Evolutionary conservation across 352 stramenopile species (phyloP).

Genomic region (Plasmopara halstedii): DNA sequence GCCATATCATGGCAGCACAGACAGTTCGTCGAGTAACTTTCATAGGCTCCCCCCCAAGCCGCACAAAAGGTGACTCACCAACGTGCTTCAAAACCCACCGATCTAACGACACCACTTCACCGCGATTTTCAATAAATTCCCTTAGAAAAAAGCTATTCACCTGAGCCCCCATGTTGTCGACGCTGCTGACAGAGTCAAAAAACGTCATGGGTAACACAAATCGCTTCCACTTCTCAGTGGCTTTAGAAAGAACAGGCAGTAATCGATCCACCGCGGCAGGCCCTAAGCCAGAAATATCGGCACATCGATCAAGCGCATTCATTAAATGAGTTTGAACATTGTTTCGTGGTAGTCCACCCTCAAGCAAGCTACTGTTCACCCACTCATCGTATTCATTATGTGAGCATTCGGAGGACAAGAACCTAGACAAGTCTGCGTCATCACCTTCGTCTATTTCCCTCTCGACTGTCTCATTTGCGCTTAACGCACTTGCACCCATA

Average conservation of each 20-base stretch:
- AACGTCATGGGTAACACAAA: slow-evolving; percentile 58
- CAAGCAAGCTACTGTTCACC: slow-evolving; percentile 64
- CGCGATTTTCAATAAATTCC: slow-evolving; percentile 57
- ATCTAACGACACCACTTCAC: slow-evolving; percentile 53
- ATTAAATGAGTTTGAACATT: slow-evolving; percentile 62
- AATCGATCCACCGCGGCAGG: slow-evolving; percentile 4
- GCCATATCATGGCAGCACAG: slow-evolving; percentile 85
- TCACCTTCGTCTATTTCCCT: slow-evolving; percentile 25
- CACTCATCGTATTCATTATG: slow-evolving; percentile 78
- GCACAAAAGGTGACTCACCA: slow-evolving; percentile 74
- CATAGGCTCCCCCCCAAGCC: slow-evolving; percentile 76
- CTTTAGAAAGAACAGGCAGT: slow-evolving; percentile 37
- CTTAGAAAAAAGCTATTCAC: slow-evolving; percentile 45
- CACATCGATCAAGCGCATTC: slow-evolving; percentile 36
- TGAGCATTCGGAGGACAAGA: slow-evolving; percentile 49
- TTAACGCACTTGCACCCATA: slow-evolving; percentile 5
- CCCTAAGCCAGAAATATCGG: slow-evolving; percentile 40
- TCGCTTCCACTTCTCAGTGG: slow-evolving; percentile 44
- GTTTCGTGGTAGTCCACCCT: slow-evolving; percentile 54
- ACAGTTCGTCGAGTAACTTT: slow-evolving; percentile 79
- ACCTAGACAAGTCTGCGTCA: slow-evolving; percentile 31
- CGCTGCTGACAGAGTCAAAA: slow-evolving; percentile 16
- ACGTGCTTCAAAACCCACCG: slow-evolving; percentile 77
- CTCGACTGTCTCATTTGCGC: slow-evolving; percentile 29
- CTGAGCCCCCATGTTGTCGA: slow-evolving; percentile 12